Percentiles rank a stretch among this genome's conserved stretches.
phyloP scores from a whole-genome alignment of 2,329 filamentous ascomycete genomes.

The Fusarium sp. region DNA sequence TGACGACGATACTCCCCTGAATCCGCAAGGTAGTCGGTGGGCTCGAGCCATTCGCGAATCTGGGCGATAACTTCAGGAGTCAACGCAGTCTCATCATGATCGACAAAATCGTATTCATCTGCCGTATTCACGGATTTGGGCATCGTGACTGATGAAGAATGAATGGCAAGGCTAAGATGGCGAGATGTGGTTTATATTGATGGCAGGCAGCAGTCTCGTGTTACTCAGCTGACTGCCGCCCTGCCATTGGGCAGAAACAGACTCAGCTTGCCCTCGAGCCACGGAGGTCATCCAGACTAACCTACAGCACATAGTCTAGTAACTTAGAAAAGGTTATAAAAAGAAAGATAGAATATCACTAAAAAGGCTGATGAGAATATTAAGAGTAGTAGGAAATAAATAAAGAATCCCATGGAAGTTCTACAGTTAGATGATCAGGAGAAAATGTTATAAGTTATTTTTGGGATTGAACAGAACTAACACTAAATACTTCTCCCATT shows the following conservation, averaged over 20 bases:
- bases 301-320: too few species aligned
- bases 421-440: too few species aligned
- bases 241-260: background rate
- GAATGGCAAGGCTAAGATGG: background rate
- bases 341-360: too few species aligned
- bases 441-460: too few species aligned
- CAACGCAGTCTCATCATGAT: constrained; percentile 28
- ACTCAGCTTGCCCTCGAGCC: background rate
- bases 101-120: constrained; percentile 37
- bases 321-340: too few species aligned
- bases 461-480: too few species aligned
- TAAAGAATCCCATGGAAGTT: too few species aligned
- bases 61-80: constrained; percentile 25
- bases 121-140: constrained; percentile 26
- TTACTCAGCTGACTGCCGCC: background rate
- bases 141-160: constrained; percentile 14
- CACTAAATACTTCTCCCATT: too few species aligned
- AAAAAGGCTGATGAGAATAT: too few species aligned
- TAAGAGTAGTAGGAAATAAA: too few species aligned
- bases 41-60: constrained; percentile 45
- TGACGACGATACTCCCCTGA: constrained; percentile 45
- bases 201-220: constrained; percentile 3
- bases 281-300: too few species aligned
- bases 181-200: background rate
- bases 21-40: constrained; percentile 45